phyloP scores from a whole-genome alignment of 257 asterid species.

The Ajuga chamaepitys region DNA sequence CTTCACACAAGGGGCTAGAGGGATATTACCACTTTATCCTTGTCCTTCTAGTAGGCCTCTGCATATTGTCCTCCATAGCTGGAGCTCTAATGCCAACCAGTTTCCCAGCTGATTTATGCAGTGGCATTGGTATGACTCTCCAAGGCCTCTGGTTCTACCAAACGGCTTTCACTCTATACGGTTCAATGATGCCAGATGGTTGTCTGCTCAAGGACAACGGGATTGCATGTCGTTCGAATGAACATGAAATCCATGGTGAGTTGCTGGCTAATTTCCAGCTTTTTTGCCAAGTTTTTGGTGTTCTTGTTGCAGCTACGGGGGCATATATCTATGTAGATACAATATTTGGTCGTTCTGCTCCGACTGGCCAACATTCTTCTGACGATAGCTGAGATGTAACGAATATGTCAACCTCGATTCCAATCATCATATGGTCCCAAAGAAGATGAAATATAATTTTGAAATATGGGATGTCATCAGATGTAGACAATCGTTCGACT shows the following conservation, averaged over 20 bases:
- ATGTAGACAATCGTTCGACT: too few relatives aligned
- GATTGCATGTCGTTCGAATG: slow-evolving; percentile 46
- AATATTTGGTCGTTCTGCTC: slow-evolving; percentile 16
- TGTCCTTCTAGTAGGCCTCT: slow-evolving; percentile 75
- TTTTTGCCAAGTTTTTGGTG: slow-evolving; percentile 47
- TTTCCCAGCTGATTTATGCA: slow-evolving; percentile 65
- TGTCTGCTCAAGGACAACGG: slow-evolving; percentile 51
- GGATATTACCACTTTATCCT: slow-evolving; percentile 92
- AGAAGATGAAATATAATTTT: too few relatives aligned
- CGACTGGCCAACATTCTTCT: slow-evolving; percentile 7
- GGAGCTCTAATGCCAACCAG: slow-evolving; percentile 86
- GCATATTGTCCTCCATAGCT: slow-evolving; percentile 51
- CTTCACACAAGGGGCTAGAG: slow-evolving; percentile 91
- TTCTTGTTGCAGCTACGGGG: slow-evolving; percentile 45
- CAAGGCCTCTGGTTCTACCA: slow-evolving; percentile 99
- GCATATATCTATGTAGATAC: slow-evolving; percentile 49
- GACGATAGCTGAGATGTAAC: slow-evolving; percentile 28
- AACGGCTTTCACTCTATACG: slow-evolving; percentile 89
- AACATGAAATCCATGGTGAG: slow-evolving; percentile 56
- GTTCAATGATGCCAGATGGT: slow-evolving; percentile 90
- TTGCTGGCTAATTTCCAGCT: slow-evolving; percentile 76
- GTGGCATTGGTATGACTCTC: slow-evolving; percentile 66
- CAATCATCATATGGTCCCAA: too few relatives aligned
- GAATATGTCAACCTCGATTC: background rate
- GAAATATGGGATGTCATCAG: too few relatives aligned